Percentiles rank a stretch among this genome's conserved stretches.
Conservation (phyloP, 495 filamentous ascomycete genomes). For the Neurospora discreta region DNA sequence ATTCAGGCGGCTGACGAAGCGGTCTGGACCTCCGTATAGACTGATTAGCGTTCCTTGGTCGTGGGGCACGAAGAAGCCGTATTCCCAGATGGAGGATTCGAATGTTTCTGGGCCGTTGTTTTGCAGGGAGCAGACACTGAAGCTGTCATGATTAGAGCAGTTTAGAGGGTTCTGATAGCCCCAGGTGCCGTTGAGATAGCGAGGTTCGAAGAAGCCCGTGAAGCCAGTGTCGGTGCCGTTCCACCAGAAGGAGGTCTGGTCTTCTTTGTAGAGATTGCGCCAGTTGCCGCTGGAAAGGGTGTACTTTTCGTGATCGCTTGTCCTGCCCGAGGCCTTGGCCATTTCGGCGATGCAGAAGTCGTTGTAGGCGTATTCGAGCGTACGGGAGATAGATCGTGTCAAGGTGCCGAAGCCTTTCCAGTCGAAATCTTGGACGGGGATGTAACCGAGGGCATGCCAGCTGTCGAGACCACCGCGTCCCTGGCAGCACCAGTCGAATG, state of each 20-base stretch:
- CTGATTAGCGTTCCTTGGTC: slow-evolving; percentile 54
- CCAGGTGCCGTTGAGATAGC: slow-evolving; percentile 55
- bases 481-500: slow-evolving; percentile 57
- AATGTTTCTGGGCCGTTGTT: slow-evolving; percentile 56
- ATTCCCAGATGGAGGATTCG: slow-evolving; percentile 62
- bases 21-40: slow-evolving; percentile 46
- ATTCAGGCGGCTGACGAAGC: slow-evolving; percentile 50
- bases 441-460: slow-evolving; percentile 60
- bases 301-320: slow-evolving; percentile 50
- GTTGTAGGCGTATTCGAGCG: slow-evolving; percentile 68
- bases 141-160: slow-evolving; percentile 44
- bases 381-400: slow-evolving; percentile 60
- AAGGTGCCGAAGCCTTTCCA: slow-evolving; percentile 55
- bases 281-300: slow-evolving; percentile 51
- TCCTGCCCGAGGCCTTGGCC: slow-evolving; percentile 42
- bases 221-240: slow-evolving; percentile 51
- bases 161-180: slow-evolving; percentile 58
- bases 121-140: slow-evolving; percentile 49
- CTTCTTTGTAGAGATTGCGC: slow-evolving; percentile 54
- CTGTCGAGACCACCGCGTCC: slow-evolving; percentile 57
- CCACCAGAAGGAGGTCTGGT: slow-evolving; percentile 47
- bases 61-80: slow-evolving; percentile 55
- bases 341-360: slow-evolving; percentile 64
- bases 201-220: slow-evolving; percentile 58
- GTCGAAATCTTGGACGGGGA: slow-evolving; percentile 59